These are phyloP conservation scores for Penstemon eatonii DNA, from an alignment of 257 asterid genomes.

Conservation along the genomic window DNA sequence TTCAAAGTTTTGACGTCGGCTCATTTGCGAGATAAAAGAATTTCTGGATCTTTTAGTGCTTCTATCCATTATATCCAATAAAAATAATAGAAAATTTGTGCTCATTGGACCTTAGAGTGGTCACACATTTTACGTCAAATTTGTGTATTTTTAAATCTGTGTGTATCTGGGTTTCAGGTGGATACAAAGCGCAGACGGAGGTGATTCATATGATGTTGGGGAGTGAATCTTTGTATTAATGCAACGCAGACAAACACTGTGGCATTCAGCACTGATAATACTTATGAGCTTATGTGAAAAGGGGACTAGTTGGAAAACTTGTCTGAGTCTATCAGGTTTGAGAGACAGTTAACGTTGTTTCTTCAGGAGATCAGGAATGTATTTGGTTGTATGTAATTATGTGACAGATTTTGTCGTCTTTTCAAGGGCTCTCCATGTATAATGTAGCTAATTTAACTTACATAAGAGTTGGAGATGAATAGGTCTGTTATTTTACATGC, in stretches of 20 bases:
- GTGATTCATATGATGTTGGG: slow-evolving; percentile 31
- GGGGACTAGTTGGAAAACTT: slow-evolving; percentile 27
- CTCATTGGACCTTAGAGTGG: background rate
- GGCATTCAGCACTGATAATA: slow-evolving; percentile 22
- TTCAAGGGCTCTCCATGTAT: slow-evolving; percentile 23
- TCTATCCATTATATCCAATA: too few relatives aligned
- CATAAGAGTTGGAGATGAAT: slow-evolving; percentile 23
- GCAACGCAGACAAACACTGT: slow-evolving; percentile 38
- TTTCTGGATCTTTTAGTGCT: background rate
- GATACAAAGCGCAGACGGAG: slow-evolving; percentile 79
- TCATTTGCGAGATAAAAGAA: background rate
- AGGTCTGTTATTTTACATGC: slow-evolving; percentile 31
- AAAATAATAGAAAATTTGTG: background rate
- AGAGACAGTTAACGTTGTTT: slow-evolving; percentile 28
- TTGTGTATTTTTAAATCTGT: slow-evolving; percentile 7
- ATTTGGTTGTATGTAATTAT: slow-evolving; percentile 53
- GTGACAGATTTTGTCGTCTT: slow-evolving; percentile 28
- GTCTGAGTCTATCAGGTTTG: slow-evolving; percentile 33
- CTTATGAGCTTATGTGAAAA: slow-evolving; percentile 27
- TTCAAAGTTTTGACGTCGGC: background rate
- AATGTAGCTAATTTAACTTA: slow-evolving; percentile 22
- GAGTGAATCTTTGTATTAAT: slow-evolving; percentile 18
- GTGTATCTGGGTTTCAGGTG: slow-evolving; percentile 47
- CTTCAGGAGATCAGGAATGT: slow-evolving; percentile 40
- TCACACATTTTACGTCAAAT: background rate